Evolutionary conservation across 352 stramenopile species (phyloP), one percentile per base, ranked within the genome.

Genomic region (Pythium utonaiense): DNA sequence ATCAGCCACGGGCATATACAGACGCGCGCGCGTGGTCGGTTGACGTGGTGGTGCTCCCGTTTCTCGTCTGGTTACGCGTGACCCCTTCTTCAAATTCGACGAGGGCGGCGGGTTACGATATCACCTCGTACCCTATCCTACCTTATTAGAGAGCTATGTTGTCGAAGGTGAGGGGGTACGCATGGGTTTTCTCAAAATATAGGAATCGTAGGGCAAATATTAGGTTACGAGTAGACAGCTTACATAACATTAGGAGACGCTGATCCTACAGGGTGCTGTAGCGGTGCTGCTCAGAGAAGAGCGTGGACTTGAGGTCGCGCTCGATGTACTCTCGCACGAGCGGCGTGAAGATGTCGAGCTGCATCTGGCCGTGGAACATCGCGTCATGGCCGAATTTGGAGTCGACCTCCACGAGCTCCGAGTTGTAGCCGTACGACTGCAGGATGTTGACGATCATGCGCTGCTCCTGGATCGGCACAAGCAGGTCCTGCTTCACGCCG

Each of bases 321-420:
- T 93, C 83, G 22, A 93, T 59, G 64, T 81, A 88, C 27, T 89
- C 73, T 34, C 79, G 77, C 17, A 95, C 71, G 7, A 93, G 63
- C 31, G 81, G 72, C 22, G 79, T 69, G 58, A 95, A 89, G 17
- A 91, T 72, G 50, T 91, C 81, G 16, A 80, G 69, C 62, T 95
- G 79, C 78, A 92, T 89, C 60, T 90, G 82, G 1, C 57, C 62
- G 57, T 91, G 78, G 70, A 96, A 93, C 83, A 96, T 95, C 47
- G 88, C 64, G 60, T 96, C 88, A 64, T 96, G 88, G 28, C 88
- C 88, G 41, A 89, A 96, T 58, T 89, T 93, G 12, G 80, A 94
- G 68, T 93, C 74, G 36, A 96, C 72, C 31, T 91, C 74, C 12
- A 91, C 73, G 3, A 96, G 72, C 48, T 77, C 65, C 45, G 75